Conservation (phyloP, 2,329 filamentous ascomycete species). For the Alternaria conjuncta region DNA sequence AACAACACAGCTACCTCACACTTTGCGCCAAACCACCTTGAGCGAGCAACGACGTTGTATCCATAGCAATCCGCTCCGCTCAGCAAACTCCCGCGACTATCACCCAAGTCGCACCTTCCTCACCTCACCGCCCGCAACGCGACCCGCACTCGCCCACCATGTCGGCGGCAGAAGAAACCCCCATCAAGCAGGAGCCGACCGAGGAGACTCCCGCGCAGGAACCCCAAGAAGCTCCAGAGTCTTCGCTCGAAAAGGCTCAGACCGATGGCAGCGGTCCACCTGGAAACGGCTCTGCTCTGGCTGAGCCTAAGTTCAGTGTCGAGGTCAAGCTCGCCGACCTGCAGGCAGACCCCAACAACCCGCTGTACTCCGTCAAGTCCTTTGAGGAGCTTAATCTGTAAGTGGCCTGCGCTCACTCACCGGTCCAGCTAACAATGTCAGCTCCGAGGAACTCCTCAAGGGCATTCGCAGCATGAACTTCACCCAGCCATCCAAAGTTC, state of each 20-base stretch:
- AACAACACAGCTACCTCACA: not conserved
- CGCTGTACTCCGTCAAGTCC: slow-evolving; percentile 80
- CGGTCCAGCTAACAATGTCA: slow-evolving; percentile 18
- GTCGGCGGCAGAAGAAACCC: slow-evolving; percentile 24
- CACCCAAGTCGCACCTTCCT: not conserved
- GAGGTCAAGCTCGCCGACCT: slow-evolving; percentile 91
- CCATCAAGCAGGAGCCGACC: slow-evolving; percentile 12
- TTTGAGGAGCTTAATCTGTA: slow-evolving; percentile 90
- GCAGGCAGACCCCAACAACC: slow-evolving; percentile 84
- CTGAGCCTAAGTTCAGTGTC: slow-evolving; percentile 83
- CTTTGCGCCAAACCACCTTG: not conserved
- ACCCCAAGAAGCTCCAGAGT: not conserved
- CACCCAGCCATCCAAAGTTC: slow-evolving; percentile 95
- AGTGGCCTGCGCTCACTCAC: slow-evolving; percentile 45
- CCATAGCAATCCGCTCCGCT: not conserved
- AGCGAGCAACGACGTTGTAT: not conserved
- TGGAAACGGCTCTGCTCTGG: slow-evolving; percentile 53
- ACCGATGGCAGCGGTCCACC: slow-evolving; percentile 56
- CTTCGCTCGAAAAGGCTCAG: slow-evolving; percentile 38
- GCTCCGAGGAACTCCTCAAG: slow-evolving; percentile 55
- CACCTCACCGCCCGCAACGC: not conserved
- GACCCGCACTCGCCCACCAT: slow-evolving; percentile 7
- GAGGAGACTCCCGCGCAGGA: slow-evolving; percentile 17
- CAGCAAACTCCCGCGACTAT: not conserved
- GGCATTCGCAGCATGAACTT: slow-evolving; percentile 86